Evolutionary conservation across 2,329 filamentous ascomycete genomes (phyloP), one percentile per base, ranked within the genome.

Genomic region (Rutstroemia sp.): DNA sequence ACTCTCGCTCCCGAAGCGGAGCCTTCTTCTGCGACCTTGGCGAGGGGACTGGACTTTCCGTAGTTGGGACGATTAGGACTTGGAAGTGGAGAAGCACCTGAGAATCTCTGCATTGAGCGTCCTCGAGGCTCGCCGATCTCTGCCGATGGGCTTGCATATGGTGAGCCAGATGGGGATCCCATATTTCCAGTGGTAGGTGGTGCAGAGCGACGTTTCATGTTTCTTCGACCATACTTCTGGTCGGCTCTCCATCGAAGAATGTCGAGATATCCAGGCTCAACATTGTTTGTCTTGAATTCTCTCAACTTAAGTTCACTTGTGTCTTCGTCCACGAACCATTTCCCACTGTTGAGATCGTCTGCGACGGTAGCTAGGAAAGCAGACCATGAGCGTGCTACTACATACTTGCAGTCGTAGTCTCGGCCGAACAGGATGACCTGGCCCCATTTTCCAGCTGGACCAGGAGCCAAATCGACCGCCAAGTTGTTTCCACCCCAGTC

Each of bases 401-500:
- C 94, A 69, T 96, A 99, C 75, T 99, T 99, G 73, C 89, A 96
- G 70, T 99, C 94, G 73, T 96, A 99, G 74, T 99, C 94, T 59
- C 94, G 89, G 51, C 94, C 94, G 71, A 95, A 96, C 60, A 99
- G 80, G 67, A 99, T 96, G 63, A 99, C 84, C 71, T 99, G 94
- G 54, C 94, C 94, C 92, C 94, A 99, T 70, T 86, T 88, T 40
- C 94, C 94, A 48, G 82, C 81, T 9, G 92, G 89, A 2, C 94
- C 94, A 21, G 94, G 94, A 6, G 92, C 89, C 57, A 99, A 78
- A 72, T 99, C 94, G 48, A 96, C 83, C 17, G 92, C 92, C 67
- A 99, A 79, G 76, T 96, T 95, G 81, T 99, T 99, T 72, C 94
- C 94, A 71, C 94, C 94, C 94, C 94, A 99, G 72, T 99, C 94